A percentile compares a stretch with the other conserved stretches of the same genome.
These are phyloP conservation scores for Kluyveromyces siamensis DNA, from an alignment of 805 yeast genomes.

Conservation along the genomic window DNA sequence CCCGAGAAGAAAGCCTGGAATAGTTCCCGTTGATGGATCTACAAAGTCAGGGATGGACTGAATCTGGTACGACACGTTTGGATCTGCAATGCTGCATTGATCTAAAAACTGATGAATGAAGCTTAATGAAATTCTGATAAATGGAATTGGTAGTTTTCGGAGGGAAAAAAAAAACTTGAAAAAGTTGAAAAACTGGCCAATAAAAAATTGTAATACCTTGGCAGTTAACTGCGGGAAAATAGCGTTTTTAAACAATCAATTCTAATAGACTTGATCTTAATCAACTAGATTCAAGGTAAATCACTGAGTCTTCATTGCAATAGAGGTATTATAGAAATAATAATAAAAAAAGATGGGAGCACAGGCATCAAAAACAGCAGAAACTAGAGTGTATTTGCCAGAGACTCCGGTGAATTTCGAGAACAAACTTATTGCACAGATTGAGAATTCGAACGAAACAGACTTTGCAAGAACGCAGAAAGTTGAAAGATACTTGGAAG, in stretches of 20 bases:
- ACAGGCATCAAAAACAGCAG: slow-evolving; percentile 47
- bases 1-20: too few species aligned
- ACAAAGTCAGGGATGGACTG: too few species aligned
- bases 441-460: slow-evolving; percentile 55
- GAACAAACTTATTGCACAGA: slow-evolving; percentile 51
- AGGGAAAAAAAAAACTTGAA: neutral
- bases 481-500: slow-evolving; percentile 57
- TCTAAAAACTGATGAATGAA: too few species aligned
- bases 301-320: too few species aligned
- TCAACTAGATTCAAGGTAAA: too few species aligned
- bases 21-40: too few species aligned
- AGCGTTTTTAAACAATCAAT: neutral
- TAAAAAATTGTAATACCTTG: neutral
- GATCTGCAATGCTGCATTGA: too few species aligned
- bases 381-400: slow-evolving; percentile 59
- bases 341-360: slow-evolving; percentile 40
- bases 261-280: too few species aligned
- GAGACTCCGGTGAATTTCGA: slow-evolving; percentile 60
- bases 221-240: neutral
- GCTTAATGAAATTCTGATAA: too few species aligned
- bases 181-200: neutral
- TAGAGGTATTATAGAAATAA: neutral
- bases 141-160: too few species aligned
- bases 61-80: too few species aligned
- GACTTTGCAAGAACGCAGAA: slow-evolving; percentile 65